Percentiles rank a stretch among this genome's conserved stretches.
Evolutionary conservation across 805 yeast genomes (phyloP).

Genomic region (Metschnikowia aberdeeniae): DNA sequence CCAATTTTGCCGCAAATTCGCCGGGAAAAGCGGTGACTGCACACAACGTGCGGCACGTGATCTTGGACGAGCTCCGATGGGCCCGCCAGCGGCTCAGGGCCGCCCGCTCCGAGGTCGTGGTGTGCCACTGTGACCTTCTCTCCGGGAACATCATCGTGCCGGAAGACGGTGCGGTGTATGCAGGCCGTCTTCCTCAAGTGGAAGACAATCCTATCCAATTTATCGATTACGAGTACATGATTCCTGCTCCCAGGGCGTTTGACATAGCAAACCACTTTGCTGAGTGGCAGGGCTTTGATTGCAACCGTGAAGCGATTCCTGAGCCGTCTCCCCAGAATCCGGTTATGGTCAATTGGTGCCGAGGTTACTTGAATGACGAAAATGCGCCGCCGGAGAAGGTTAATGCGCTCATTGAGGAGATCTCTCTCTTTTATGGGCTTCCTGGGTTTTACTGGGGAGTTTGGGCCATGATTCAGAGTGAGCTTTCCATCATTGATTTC

Average conservation of each 20-base stretch:
- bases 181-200: constrained; percentile 13
- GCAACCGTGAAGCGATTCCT: constrained; percentile 59
- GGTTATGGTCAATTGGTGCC: constrained; percentile 54
- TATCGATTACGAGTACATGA: constrained; percentile 70
- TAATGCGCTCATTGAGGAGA: constrained; percentile 49
- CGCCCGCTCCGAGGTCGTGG: constrained; percentile 50
- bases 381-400: constrained; percentile 30
- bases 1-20: constrained; percentile 33
- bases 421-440: constrained; percentile 61
- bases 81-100: constrained; percentile 34
- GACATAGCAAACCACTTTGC: constrained; percentile 72
- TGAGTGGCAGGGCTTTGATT: constrained; percentile 81
- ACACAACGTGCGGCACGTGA: constrained; percentile 32
- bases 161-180: constrained; percentile 1
- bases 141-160: constrained; percentile 73
- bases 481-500: constrained; percentile 66
- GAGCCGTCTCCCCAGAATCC: constrained; percentile 41
- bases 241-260: constrained; percentile 69
- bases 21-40: constrained; percentile 18
- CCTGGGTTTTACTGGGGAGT: constrained; percentile 87
- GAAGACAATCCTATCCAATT: constrained; percentile 46
- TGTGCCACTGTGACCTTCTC: constrained; percentile 67
- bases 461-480: constrained; percentile 75
- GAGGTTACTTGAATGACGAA: constrained; percentile 44
- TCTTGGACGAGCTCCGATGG: constrained; percentile 55